These are phyloP conservation scores for Akanthomyces lecanii DNA, from an alignment of 2,329 filamentous ascomycete species.

Conservation along the genomic window DNA sequence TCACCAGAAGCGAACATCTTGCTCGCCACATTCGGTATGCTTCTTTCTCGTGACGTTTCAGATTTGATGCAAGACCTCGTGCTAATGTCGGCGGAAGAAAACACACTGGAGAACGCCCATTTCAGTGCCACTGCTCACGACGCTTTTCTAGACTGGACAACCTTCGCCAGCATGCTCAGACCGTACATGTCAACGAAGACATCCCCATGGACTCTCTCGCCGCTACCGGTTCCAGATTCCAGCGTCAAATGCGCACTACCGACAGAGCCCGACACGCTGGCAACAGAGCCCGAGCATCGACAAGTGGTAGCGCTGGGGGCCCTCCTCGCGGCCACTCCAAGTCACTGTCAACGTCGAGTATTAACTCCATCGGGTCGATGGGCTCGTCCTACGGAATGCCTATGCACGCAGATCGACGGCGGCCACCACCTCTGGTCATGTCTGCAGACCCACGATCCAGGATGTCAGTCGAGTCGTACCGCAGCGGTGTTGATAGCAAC, in stretches of 20 bases:
- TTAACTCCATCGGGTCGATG: conserved; percentile 66
- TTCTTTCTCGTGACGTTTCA: neutral
- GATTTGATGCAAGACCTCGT: neutral
- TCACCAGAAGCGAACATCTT: conserved; percentile 92
- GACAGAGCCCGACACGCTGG: conserved; percentile 73
- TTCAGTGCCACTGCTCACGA: conserved; percentile 91
- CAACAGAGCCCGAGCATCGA: conserved; percentile 70
- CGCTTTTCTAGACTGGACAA: conserved; percentile 94
- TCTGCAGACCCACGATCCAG: conserved; percentile 65
- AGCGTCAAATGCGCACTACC: conserved; percentile 85
- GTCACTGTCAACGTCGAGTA: conserved; percentile 79
- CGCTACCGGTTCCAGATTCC: conserved; percentile 86
- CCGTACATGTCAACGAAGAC: conserved; percentile 95
- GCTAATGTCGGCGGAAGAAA: conserved; percentile 53
- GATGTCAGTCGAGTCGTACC: conserved; percentile 64
- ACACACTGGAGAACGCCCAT: conserved; percentile 94
- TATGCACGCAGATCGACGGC: conserved; percentile 58
- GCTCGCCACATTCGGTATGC: conserved; percentile 84
- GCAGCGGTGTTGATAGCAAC: conserved; percentile 58
- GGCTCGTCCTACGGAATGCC: conserved; percentile 60
- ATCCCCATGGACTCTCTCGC: conserved; percentile 92
- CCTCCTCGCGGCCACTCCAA: conserved; percentile 80
- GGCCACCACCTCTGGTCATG: conserved; percentile 81
- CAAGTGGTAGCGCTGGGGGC: conserved; percentile 66
- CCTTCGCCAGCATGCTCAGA: conserved; percentile 92